Percentiles rank a stretch among this genome's conserved stretches.
These are phyloP conservation scores for Hypoxylon lenormandii DNA, from an alignment of 495 filamentous ascomycete species.

Conservation along the genomic window DNA sequence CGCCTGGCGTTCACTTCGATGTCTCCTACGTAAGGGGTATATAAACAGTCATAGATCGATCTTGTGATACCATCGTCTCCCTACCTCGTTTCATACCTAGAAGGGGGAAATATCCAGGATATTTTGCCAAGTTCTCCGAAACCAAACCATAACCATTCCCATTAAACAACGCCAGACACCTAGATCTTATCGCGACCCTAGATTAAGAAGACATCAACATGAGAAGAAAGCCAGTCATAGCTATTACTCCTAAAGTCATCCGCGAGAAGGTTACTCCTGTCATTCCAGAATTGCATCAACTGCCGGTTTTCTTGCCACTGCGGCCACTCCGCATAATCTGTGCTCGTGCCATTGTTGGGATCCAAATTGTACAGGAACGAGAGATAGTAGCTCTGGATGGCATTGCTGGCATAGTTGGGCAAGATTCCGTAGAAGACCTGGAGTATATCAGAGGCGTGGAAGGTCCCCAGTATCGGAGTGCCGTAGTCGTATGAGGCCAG, in stretches of 20 bases:
- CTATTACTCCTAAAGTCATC: conserved; percentile 70
- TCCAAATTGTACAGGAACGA: conserved; percentile 74
- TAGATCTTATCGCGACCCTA: conserved; percentile 46
- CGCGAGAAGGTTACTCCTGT: conserved; percentile 58
- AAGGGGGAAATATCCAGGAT: neutral
- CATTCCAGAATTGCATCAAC: conserved; percentile 69
- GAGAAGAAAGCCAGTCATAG: conserved; percentile 62
- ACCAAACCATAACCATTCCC: neutral
- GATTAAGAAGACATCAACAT: conserved; percentile 64
- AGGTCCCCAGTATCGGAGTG: conserved; percentile 76
- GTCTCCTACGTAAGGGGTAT: no score
- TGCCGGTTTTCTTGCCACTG: conserved; percentile 66
- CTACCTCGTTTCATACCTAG: neutral
- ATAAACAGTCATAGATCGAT: no score
- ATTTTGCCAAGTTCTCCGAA: neutral
- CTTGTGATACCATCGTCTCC: no score
- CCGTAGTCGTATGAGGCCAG: conserved; percentile 74
- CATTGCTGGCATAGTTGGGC: conserved; percentile 70
- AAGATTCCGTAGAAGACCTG: conserved; percentile 73
- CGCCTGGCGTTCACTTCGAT: no score
- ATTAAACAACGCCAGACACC: conserved; percentile 12
- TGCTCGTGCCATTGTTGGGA: conserved; percentile 66
- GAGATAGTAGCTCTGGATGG: conserved; percentile 72
- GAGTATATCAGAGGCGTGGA: conserved; percentile 74
- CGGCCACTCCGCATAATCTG: conserved; percentile 67